Evolutionary conservation across 2,329 filamentous ascomycete genomes (phyloP).

Genomic region (Trichoderma endophyticum): DNA sequence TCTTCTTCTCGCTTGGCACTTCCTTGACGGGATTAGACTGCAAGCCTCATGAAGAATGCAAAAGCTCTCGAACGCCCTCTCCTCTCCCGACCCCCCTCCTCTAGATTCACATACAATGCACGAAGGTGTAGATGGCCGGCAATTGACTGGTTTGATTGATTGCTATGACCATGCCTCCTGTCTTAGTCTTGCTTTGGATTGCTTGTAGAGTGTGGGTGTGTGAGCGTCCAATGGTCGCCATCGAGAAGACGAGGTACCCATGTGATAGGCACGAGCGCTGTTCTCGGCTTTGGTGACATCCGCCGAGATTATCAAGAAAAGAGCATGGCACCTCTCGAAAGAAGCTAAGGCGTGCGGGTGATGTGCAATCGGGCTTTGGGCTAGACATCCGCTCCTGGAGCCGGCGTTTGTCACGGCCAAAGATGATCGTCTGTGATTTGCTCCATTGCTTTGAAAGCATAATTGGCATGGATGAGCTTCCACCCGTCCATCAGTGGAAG

Average conservation of each 20-base stretch:
- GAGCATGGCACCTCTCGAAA: not conserved
- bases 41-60: not conserved
- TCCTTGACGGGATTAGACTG: not conserved
- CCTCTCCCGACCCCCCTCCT: not conserved
- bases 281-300: not conserved
- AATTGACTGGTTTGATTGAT: not conserved
- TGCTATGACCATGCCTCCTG: not conserved
- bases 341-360: not conserved
- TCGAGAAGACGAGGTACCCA: not conserved
- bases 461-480: not conserved
- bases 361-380: not conserved
- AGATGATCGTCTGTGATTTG: not conserved
- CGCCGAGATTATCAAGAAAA: not conserved
- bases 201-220: not conserved
- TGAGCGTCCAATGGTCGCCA: not conserved
- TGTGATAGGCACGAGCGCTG: not conserved
- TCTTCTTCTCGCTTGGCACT: slow-evolving; percentile 14
- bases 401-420: not conserved
- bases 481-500: not conserved
- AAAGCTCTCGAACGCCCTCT: not conserved
- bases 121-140: not conserved
- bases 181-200: not conserved
- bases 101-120: not conserved
- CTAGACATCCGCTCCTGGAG: not conserved
- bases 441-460: not conserved